Percentiles rank a stretch among this genome's conserved stretches.
Conservation (phyloP, 257 asterid genomes). For the Agastache rugosa region DNA sequence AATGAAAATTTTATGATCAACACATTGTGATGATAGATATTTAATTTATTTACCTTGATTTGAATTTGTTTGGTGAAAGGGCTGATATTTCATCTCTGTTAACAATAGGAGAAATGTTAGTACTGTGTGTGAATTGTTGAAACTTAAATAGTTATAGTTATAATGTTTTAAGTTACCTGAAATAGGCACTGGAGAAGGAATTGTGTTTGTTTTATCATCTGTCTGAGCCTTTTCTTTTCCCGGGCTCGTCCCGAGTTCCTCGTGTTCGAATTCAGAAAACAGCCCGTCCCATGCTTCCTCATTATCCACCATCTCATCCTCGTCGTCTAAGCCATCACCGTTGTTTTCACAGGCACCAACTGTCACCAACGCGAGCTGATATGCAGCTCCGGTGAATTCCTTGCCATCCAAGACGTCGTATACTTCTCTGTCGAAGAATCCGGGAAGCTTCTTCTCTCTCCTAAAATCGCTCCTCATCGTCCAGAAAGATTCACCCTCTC, state of each 20-base stretch:
- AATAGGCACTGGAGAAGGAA: conserved; percentile 67
- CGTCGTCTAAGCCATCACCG: conserved; percentile 44
- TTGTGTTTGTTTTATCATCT: conserved; percentile 40
- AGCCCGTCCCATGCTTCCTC: conserved; percentile 40
- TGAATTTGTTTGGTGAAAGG: conserved; percentile 46
- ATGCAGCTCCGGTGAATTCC: conserved; percentile 30
- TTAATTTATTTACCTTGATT: conserved; percentile 47
- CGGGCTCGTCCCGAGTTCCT: conserved; percentile 34
- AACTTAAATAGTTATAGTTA: not conserved
- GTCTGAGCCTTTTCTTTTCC: conserved; percentile 34
- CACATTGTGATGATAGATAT: not conserved
- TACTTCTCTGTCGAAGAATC: conserved; percentile 64
- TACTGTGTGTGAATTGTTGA: not conserved
- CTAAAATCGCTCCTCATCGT: conserved; percentile 67
- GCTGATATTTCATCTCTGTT: conserved; percentile 56
- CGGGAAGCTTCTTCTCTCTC: conserved; percentile 65
- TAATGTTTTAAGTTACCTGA: conserved; percentile 55
- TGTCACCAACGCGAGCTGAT: conserved; percentile 52
- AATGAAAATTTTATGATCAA: not conserved
- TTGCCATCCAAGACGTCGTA: conserved; percentile 65
- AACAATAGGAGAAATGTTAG: conserved; percentile 28
- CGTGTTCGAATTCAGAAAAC: conserved; percentile 37
- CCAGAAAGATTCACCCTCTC: conserved; percentile 63
- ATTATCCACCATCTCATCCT: conserved; percentile 46
- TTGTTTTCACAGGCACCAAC: conserved; percentile 41